These are phyloP conservation scores for Pseudogymnoascus sp. DNA, from an alignment of 2,329 filamentous ascomycete species.

Conservation along the genomic window DNA sequence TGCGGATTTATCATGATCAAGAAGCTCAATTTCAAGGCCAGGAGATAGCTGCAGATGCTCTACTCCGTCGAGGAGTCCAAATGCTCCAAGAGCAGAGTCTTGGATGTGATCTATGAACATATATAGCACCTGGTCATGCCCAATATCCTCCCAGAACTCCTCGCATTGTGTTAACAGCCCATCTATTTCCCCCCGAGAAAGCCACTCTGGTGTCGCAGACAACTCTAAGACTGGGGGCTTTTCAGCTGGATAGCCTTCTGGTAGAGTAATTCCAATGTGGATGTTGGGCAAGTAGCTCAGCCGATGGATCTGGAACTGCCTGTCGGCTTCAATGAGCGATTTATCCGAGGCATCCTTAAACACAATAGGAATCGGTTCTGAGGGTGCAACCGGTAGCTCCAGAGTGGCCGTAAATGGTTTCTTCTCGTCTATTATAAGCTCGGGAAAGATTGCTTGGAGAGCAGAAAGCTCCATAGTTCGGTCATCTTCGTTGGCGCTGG, in stretches of 20 bases:
- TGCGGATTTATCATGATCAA: constrained; percentile 71
- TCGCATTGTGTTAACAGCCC: constrained; percentile 43
- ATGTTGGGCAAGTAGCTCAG: constrained; percentile 47
- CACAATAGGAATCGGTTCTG: constrained; percentile 38
- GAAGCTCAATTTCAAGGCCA: constrained; percentile 58
- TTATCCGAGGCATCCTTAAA: not conserved
- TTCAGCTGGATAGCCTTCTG: constrained; percentile 48
- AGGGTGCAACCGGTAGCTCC: constrained; percentile 49
- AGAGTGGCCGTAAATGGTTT: constrained; percentile 40
- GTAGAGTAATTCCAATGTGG: constrained; percentile 44
- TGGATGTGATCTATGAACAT: constrained; percentile 56
- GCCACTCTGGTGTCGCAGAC: constrained; percentile 49
- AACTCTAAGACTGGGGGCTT: constrained; percentile 43
- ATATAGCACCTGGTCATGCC: constrained; percentile 50
- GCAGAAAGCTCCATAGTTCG: constrained; percentile 52
- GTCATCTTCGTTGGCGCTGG: constrained; percentile 52
- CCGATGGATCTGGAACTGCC: constrained; percentile 34
- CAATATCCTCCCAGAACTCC: constrained; percentile 54
- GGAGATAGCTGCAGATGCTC: constrained; percentile 44
- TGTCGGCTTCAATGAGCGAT: constrained; percentile 25
- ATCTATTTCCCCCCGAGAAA: constrained; percentile 40
- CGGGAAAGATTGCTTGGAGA: constrained; percentile 58
- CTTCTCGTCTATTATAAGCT: constrained; percentile 41
- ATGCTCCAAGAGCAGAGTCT: constrained; percentile 50
- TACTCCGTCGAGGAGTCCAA: constrained; percentile 44